Conservation (phyloP, 176 grass and related monocot genomes). For the Alloteropsis semialata region DNA sequence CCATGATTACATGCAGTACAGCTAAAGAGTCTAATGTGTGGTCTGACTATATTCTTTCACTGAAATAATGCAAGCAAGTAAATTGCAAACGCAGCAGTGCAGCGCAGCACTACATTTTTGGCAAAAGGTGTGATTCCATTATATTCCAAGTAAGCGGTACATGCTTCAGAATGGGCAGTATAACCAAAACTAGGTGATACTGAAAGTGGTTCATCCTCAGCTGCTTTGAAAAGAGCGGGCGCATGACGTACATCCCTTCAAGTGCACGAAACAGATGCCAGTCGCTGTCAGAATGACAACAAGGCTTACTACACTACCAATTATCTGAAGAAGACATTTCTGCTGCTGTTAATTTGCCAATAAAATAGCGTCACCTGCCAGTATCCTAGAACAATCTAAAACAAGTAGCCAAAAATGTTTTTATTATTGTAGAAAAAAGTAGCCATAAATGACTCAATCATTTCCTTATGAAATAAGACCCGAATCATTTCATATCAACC, state of each 20-base stretch:
- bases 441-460: not conserved
- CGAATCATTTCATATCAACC: conserved; percentile 2
- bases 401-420: not conserved
- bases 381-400: conserved; percentile 26
- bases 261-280: not conserved
- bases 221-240: not conserved
- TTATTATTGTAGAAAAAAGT: not conserved
- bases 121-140: not conserved
- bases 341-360: not conserved
- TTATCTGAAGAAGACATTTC: not conserved
- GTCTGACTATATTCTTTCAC: not conserved
- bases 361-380: conserved; percentile 10
- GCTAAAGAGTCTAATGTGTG: not conserved
- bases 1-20: not conserved
- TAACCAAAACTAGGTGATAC: not conserved
- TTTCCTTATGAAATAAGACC: not conserved
- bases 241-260: not conserved
- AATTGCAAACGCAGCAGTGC: not conserved
- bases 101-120: not conserved
- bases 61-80: not conserved
- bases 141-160: conserved; percentile 7
- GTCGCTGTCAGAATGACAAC: not conserved
- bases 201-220: not conserved
- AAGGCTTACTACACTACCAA: not conserved
- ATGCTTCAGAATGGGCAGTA: not conserved